These are phyloP conservation scores for Trichosporon sp. DNA, from an alignment of 1,284 basidiomycete species.

Conservation along the genomic window DNA sequence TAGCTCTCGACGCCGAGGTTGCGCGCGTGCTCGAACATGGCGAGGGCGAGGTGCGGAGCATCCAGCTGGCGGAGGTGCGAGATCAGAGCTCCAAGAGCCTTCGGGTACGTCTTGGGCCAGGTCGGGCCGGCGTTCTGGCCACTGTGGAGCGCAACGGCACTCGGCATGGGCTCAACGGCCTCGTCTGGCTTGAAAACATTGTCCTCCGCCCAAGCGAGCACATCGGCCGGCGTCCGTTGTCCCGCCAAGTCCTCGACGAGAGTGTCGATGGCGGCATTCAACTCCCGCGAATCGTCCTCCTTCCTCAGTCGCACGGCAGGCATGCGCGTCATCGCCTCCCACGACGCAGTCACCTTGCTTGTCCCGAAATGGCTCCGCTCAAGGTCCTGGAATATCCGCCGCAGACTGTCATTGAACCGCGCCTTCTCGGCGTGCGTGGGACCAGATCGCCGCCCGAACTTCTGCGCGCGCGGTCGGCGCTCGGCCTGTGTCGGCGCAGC, in stretches of 20 bases:
- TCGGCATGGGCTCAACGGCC: constrained; percentile 58
- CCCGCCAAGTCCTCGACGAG: constrained; percentile 74
- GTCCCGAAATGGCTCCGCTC: constrained; percentile 18
- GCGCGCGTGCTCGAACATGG: constrained; percentile 76
- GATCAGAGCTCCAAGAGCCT: constrained; percentile 74
- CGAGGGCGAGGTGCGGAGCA: constrained; percentile 78
- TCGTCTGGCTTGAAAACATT: constrained; percentile 65
- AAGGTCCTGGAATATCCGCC: constrained; percentile 13
- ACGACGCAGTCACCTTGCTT: neutral
- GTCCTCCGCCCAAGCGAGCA: constrained; percentile 73
- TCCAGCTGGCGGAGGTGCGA: constrained; percentile 70
- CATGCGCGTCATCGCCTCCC: constrained; percentile 14
- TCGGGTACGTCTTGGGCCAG: constrained; percentile 67
- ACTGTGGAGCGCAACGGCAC: constrained; percentile 24
- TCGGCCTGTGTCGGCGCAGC: neutral
- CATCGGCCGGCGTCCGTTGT: constrained; percentile 69
- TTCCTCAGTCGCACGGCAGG: constrained; percentile 14
- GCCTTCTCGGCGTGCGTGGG: constrained; percentile 16
- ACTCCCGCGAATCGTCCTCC: constrained; percentile 35
- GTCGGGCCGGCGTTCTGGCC: constrained; percentile 40
- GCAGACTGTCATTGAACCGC: constrained; percentile 11
- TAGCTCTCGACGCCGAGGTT: constrained; percentile 73
- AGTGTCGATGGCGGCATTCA: constrained; percentile 62
- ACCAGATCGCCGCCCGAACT: neutral
- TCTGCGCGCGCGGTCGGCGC: neutral